Percentiles rank a stretch among this genome's conserved stretches.
These are phyloP conservation scores for Carallia brachiata DNA, from an alignment of 345 rosid genomes.

Conservation along the genomic window DNA sequence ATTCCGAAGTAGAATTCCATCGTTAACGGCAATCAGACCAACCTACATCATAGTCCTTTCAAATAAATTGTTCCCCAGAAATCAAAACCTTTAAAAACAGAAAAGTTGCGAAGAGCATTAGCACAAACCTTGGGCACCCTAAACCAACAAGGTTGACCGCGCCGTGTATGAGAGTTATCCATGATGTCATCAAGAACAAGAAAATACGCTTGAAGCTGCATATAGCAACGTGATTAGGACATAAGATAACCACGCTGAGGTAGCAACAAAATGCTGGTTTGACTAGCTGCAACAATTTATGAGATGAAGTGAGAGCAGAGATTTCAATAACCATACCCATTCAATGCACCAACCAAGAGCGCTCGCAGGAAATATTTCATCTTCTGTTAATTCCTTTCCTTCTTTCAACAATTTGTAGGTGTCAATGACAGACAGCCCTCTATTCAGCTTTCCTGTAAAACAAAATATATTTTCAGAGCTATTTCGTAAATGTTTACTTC, in stretches of 20 bases:
- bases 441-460: conserved; percentile 72
- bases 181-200: conserved; percentile 49
- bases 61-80: neutral
- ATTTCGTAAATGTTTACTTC: conserved; percentile 1
- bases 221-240: neutral
- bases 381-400: conserved; percentile 59
- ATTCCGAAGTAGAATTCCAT: conserved; percentile 58
- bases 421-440: conserved; percentile 91
- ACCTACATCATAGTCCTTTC: conserved; percentile 12
- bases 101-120: neutral
- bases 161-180: conserved; percentile 40
- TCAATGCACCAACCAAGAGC: conserved; percentile 91
- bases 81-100: conserved; percentile 4
- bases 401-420: conserved; percentile 67
- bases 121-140: conserved; percentile 35
- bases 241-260: neutral
- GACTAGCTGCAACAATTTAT: neutral
- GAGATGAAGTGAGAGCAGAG: neutral
- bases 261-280: neutral
- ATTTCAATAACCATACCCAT: conserved; percentile 51
- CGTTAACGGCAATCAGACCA: conserved; percentile 52
- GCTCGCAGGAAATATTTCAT: conserved; percentile 64
- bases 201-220: conserved; percentile 47
- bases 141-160: conserved; percentile 50
- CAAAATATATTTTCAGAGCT: neutral